Evolutionary conservation across 164 flowering plant species (phyloP).

Genomic region (grape (Vitis vinifera)): ASM3070453v1 NC_081823.1:19680001-19680500

Average conservation of each 20-base stretch:
- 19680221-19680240: constrained; percentile 54
- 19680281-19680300: constrained; percentile 81
- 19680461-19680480: not conserved
- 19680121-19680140: constrained; percentile 35
- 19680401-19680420: constrained; percentile 65
- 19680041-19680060: constrained; percentile 42
- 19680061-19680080: constrained; percentile 31
- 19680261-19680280: constrained; percentile 43
- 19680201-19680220: constrained; percentile 60
- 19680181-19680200: constrained; percentile 49
- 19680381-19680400: constrained; percentile 53
- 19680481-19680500: too few species aligned
- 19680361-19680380: constrained; percentile 49
- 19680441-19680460: constrained; percentile 70
- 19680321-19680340: constrained; percentile 29
- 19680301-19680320: constrained; percentile 40
- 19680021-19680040: constrained; percentile 30
- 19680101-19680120: constrained; percentile 15
- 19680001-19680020: constrained; percentile 39
- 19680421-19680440: constrained; percentile 58
- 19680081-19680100: constrained; percentile 36
- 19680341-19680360: constrained; percentile 58
- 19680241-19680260: constrained; percentile 50
- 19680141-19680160: constrained; percentile 30
- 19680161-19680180: constrained; percentile 44